Conservation (phyloP, 2,329 filamentous ascomycete species). For the Dothistroma septosporum region DNA sequence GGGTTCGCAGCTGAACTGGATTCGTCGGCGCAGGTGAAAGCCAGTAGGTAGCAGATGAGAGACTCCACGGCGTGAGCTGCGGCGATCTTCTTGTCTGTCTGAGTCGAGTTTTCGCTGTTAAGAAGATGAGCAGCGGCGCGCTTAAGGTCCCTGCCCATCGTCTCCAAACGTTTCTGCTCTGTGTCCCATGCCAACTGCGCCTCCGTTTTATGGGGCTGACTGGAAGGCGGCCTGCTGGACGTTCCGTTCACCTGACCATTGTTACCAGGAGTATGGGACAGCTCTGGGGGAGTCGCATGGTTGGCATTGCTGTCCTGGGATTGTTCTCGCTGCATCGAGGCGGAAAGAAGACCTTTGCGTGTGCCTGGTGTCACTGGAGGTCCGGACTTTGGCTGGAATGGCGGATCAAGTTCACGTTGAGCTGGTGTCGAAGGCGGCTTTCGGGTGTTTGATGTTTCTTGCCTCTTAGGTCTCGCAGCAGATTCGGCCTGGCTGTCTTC, state of each 20-base stretch:
- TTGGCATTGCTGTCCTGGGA: conserved; percentile 24
- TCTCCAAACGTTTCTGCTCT: conserved; percentile 40
- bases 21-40: conserved; percentile 33
- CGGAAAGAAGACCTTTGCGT: conserved; percentile 28
- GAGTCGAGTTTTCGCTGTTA: conserved; percentile 7
- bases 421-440: conserved; percentile 27
- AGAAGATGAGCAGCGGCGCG: conserved; percentile 40
- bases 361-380: conserved; percentile 27
- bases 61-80: conserved; percentile 46
- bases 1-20: conserved; percentile 24
- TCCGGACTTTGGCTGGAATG: conserved; percentile 20
- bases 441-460: conserved; percentile 16
- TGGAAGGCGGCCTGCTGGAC: conserved; percentile 19
- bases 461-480: conserved; percentile 28
- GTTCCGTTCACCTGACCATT: conserved; percentile 18
- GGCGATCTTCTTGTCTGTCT: conserved; percentile 19
- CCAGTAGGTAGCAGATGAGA: conserved; percentile 38
- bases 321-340: conserved; percentile 25
- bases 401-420: conserved; percentile 21
- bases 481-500: conserved; percentile 16
- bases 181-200: conserved; percentile 37
- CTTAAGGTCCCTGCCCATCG: conserved; percentile 45
- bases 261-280: conserved; percentile 22
- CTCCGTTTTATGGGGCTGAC: conserved; percentile 25
- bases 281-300: conserved; percentile 24